phyloP scores from a whole-genome alignment of 2,329 filamentous ascomycete species.

The Xylariaceae sp. region DNA sequence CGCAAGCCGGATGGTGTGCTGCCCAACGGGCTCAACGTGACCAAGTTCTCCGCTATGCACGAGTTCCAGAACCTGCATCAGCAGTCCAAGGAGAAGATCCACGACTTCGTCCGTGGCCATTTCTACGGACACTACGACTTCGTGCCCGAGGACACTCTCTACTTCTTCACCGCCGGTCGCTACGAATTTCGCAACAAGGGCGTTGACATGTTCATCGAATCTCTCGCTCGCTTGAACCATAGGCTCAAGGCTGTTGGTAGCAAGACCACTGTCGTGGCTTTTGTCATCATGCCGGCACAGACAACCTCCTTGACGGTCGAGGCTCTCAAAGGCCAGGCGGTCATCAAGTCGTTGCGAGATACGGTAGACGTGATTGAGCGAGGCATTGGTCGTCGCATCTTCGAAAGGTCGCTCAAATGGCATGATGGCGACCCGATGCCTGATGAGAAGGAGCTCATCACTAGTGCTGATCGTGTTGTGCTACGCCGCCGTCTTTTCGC shows the following conservation, averaged over 20 bases:
- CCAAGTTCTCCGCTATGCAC: constrained; percentile 96
- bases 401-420: constrained; percentile 92
- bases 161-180: constrained; percentile 93
- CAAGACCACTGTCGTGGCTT: constrained; percentile 92
- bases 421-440: constrained; percentile 90
- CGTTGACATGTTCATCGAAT: constrained; percentile 99
- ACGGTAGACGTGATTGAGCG: constrained; percentile 90
- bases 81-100: constrained; percentile 94
- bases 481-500: constrained; percentile 88
- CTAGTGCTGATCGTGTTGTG: constrained; percentile 85
- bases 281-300: constrained; percentile 98
- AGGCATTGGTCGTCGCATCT: constrained; percentile 88
- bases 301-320: constrained; percentile 93
- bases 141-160: constrained; percentile 91
- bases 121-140: constrained; percentile 99
- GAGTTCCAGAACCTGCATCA: constrained; percentile 99
- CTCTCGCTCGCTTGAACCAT: constrained; percentile 89
- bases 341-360: constrained; percentile 92
- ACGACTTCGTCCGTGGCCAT: constrained; percentile 95
- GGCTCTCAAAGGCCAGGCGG: constrained; percentile 91
- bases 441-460: constrained; percentile 94
- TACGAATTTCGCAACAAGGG: constrained; percentile 99
- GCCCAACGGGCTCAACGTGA: constrained; percentile 95
- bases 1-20: constrained; percentile 95
- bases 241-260: constrained; percentile 79